Percentiles rank a stretch among this genome's conserved stretches.
These are phyloP conservation scores for Bombardia bombarda DNA, from an alignment of 495 filamentous ascomycete species.

Conservation along the genomic window DNA sequence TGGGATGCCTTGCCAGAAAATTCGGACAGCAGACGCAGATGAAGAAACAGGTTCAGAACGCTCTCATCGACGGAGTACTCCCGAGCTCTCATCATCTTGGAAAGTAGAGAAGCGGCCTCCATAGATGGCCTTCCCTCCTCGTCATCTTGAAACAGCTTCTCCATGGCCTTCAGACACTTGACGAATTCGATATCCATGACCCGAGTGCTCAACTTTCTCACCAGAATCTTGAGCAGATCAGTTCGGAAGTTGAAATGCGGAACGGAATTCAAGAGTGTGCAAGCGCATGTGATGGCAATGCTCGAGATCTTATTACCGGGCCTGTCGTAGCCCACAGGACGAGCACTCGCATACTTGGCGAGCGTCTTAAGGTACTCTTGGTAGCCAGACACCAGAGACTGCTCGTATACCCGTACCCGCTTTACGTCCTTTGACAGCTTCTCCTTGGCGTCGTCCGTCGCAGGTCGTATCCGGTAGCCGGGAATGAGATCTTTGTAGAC, in stretches of 20 bases:
- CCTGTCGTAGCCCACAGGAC: conserved; percentile 21
- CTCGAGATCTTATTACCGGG: conserved; percentile 42
- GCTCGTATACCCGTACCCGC: conserved; percentile 72
- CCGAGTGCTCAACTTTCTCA: conserved; percentile 67
- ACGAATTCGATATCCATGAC: conserved; percentile 61
- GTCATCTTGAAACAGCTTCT: conserved; percentile 76
- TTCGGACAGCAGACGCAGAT: conserved; percentile 80
- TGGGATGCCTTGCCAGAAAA: conserved; percentile 75
- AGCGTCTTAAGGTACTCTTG: conserved; percentile 74
- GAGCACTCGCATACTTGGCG: conserved; percentile 48
- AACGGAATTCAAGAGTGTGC: conserved; percentile 64
- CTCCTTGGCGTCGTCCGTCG: conserved; percentile 58
- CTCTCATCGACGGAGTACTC: conserved; percentile 75
- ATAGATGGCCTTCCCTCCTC: conserved; percentile 81
- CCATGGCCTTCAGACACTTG: conserved; percentile 72
- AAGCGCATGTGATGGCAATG: conserved; percentile 79
- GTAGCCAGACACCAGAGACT: conserved; percentile 72
- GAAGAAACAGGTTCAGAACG: conserved; percentile 84
- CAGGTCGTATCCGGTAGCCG: conserved; percentile 84
- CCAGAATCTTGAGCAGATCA: conserved; percentile 78
- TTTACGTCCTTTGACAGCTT: conserved; percentile 91
- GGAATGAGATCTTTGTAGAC: conserved; percentile 96
- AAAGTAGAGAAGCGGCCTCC: conserved; percentile 75
- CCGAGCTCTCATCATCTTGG: conserved; percentile 87
- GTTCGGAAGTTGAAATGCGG: conserved; percentile 94